phyloP scores from a whole-genome alignment of 2,329 filamentous ascomycete genomes.

The Lachnellula subtilissima region DNA sequence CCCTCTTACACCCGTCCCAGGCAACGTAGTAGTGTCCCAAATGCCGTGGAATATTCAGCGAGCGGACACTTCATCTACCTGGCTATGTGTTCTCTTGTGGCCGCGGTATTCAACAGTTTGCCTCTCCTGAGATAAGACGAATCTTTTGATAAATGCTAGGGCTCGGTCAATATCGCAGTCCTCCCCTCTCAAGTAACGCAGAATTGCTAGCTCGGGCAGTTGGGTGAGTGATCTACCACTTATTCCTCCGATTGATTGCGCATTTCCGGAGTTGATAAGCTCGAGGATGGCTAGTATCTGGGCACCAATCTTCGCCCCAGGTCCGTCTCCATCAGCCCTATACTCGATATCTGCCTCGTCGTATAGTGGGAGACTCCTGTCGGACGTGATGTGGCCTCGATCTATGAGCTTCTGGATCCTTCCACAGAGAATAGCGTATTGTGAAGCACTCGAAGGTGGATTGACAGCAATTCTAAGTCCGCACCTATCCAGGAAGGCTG shows the following conservation, averaged over 20 bases:
- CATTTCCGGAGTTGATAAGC: slow-evolving; percentile 9
- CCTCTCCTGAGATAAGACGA: slow-evolving; percentile 3
- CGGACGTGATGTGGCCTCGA: slow-evolving; percentile 15
- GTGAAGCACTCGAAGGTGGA: slow-evolving; percentile 17
- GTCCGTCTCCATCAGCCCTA: not conserved
- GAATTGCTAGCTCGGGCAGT: slow-evolving; percentile 24
- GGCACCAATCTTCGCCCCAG: slow-evolving; percentile 6
- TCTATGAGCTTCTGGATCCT: slow-evolving; percentile 22
- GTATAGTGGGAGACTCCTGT: slow-evolving; percentile 16
- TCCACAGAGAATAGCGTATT: slow-evolving; percentile 28
- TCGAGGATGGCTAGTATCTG: slow-evolving; percentile 19
- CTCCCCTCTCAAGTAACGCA: slow-evolving; percentile 20
- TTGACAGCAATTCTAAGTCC: slow-evolving; percentile 19
- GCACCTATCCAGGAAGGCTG: slow-evolving; percentile 30
- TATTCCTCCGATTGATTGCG: slow-evolving; percentile 1
- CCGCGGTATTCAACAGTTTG: not conserved
- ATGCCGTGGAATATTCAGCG: not conserved
- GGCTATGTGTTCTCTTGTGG: not conserved
- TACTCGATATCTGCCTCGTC: slow-evolving; percentile 17
- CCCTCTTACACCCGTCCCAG: too few species aligned
- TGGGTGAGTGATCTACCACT: slow-evolving; percentile 26
- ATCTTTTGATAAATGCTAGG: slow-evolving; percentile 16
- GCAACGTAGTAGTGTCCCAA: not conserved
- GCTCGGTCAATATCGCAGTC: slow-evolving; percentile 21
- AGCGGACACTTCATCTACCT: not conserved